These are phyloP conservation scores for Avena atlantica DNA, from an alignment of 176 grass and related monocot genomes.

Conservation along the genomic window DNA sequence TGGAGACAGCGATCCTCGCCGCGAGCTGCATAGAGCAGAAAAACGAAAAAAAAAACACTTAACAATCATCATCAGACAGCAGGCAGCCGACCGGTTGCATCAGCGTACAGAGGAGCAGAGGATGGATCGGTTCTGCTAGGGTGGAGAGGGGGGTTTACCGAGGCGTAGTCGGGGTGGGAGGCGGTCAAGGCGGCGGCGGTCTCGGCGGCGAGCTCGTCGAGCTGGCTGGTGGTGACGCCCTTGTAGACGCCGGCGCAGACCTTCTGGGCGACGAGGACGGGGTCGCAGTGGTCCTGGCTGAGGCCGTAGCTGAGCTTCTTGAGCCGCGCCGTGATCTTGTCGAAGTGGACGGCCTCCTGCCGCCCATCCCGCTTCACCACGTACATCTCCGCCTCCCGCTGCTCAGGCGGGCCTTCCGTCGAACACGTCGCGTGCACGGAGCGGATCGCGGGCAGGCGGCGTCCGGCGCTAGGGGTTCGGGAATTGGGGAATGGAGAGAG, in stretches of 20 bases:
- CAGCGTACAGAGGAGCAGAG: background rate
- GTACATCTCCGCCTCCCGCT: constrained; percentile 61
- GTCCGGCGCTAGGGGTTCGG: background rate
- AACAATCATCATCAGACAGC: background rate
- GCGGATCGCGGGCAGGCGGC: background rate
- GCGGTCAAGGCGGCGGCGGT: constrained; percentile 85
- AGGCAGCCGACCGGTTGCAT: background rate
- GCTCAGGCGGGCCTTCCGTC: constrained; percentile 51
- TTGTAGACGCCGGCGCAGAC: constrained; percentile 40
- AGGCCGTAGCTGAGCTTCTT: constrained; percentile 97
- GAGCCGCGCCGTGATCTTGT: constrained; percentile 95
- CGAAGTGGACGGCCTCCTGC: constrained; percentile 93
- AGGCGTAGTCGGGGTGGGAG: constrained; percentile 91
- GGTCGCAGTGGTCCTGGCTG: constrained; percentile 97
- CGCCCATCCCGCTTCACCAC: constrained; percentile 93
- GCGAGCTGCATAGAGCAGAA: constrained; percentile 57
- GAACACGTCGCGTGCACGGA: constrained; percentile 45
- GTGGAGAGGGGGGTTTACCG: constrained; percentile 39
- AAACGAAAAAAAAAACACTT: background rate
- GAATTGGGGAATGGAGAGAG: background rate
- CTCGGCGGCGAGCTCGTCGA: constrained; percentile 43
- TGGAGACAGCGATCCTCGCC: constrained; percentile 87
- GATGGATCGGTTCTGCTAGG: background rate
- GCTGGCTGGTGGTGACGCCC: constrained; percentile 30
- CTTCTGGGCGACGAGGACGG: constrained; percentile 35